Evolutionary conservation across 306 rosid species (phyloP).

Genomic region (Ochetophila trinervis): DNA sequence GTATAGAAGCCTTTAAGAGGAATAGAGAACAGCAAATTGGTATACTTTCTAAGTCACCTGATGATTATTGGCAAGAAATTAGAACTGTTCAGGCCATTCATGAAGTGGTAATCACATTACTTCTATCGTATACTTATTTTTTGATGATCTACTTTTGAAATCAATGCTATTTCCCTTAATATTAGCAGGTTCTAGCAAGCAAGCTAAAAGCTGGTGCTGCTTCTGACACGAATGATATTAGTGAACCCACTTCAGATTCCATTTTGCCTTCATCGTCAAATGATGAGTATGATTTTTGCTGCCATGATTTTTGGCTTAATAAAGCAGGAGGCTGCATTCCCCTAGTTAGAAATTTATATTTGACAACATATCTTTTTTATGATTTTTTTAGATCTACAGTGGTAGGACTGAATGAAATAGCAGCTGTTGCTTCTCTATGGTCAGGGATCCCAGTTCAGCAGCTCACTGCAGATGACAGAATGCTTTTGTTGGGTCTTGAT

Average conservation of each 20-base stretch:
- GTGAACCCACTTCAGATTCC: slow-evolving; percentile 45
- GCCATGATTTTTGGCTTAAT: slow-evolving; percentile 20
- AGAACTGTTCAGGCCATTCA: slow-evolving; percentile 69
- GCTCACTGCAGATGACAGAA: slow-evolving; percentile 72
- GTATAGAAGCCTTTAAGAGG: slow-evolving; percentile 67
- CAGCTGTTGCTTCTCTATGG: slow-evolving; percentile 76
- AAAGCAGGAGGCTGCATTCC: slow-evolving; percentile 15
- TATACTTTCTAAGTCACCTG: slow-evolving; percentile 61
- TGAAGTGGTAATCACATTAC: slow-evolving; percentile 56
- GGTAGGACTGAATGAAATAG: slow-evolving; percentile 68
- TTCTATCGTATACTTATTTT: not conserved
- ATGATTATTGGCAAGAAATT: slow-evolving; percentile 82
- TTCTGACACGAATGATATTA: slow-evolving; percentile 41
- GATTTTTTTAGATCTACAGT: slow-evolving; percentile 45
- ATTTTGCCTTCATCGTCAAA: slow-evolving; percentile 43
- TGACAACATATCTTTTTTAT: slow-evolving; percentile 23
- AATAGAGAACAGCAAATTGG: slow-evolving; percentile 51
- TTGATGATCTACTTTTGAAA: slow-evolving; percentile 17
- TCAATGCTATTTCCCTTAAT: slow-evolving; percentile 25
- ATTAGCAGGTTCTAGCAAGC: slow-evolving; percentile 48
- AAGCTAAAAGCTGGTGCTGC: slow-evolving; percentile 45
- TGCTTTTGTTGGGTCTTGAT: slow-evolving; percentile 53
- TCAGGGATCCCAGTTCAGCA: slow-evolving; percentile 80
- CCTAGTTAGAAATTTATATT: slow-evolving; percentile 23
- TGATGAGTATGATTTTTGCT: slow-evolving; percentile 51